Percentiles rank a stretch among this genome's conserved stretches.
phyloP scores from a whole-genome alignment of 192 early-diverging fungal species.

The Entrophospora sp. region DNA sequence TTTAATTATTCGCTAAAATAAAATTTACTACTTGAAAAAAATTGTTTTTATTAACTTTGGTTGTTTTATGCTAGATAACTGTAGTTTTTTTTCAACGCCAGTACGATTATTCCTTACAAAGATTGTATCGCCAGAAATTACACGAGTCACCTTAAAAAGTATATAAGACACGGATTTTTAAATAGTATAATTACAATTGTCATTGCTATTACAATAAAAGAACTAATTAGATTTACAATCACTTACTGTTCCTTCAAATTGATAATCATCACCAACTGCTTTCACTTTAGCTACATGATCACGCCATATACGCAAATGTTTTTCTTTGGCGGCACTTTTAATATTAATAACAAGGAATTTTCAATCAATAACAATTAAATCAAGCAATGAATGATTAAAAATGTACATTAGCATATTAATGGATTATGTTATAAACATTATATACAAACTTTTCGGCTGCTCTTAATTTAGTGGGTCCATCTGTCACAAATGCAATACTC shows the following conservation, averaged over 20 bases:
- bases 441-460: conserved; percentile 66
- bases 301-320: conserved; percentile 82
- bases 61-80: conserved; percentile 35
- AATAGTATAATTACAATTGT: no score
- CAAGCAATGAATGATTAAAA: no score
- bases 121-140: conserved; percentile 51
- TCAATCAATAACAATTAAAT: no score
- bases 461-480: conserved; percentile 58
- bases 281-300: conserved; percentile 51
- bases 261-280: conserved; percentile 36
- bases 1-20: no score
- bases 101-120: conserved; percentile 25
- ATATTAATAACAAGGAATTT: background rate
- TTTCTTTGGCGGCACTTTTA: conserved; percentile 54
- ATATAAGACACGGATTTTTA: no score
- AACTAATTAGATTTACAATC: no score
- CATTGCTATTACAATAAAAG: no score
- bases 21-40: no score
- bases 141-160: conserved; percentile 29
- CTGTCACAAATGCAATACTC: conserved; percentile 70
- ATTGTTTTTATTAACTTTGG: conserved; percentile 7
- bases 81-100: conserved; percentile 29
- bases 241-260: conserved; percentile 42
- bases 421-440: no score
- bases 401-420: no score